These are phyloP conservation scores for Saprolegnia diclina DNA, from an alignment of 352 stramenopile species.

Conservation along the genomic window DNA sequence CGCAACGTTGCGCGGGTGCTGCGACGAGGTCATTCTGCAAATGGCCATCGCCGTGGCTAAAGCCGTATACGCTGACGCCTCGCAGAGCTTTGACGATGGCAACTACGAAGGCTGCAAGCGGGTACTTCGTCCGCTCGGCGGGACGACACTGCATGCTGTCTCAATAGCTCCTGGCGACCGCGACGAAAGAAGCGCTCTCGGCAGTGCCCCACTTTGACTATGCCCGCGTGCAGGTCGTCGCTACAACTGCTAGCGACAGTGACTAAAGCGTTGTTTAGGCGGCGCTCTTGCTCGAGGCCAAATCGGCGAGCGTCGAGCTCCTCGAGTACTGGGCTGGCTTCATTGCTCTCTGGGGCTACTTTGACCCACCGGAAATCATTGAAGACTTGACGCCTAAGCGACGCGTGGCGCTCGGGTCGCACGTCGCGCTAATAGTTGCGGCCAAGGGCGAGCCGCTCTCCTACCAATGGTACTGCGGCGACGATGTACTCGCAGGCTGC, in stretches of 20 bases:
- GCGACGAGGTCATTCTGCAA: slow-evolving; percentile 46
- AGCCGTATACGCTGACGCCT: slow-evolving; percentile 28
- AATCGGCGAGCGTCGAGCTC: slow-evolving; percentile 29
- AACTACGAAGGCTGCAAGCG: slow-evolving; percentile 52
- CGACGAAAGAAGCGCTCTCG: slow-evolving; percentile 41
- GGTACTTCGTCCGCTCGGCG: slow-evolving; percentile 30
- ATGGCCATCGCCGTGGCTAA: slow-evolving; percentile 48
- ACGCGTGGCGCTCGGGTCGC: slow-evolving; percentile 42
- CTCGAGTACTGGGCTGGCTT: slow-evolving; percentile 42
- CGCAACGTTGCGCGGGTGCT: slow-evolving; percentile 38
- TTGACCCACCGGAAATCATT: slow-evolving; percentile 40
- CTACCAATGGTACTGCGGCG: slow-evolving; percentile 60
- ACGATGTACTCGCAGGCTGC: slow-evolving; percentile 33
- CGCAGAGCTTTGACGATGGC: slow-evolving; percentile 33
- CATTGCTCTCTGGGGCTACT: slow-evolving; percentile 59
- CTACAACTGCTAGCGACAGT: slow-evolving; percentile 14
- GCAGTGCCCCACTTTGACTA: slow-evolving; percentile 62
- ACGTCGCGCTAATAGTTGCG: slow-evolving; percentile 40
- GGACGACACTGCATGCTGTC: neutral
- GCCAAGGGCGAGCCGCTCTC: slow-evolving; percentile 58
- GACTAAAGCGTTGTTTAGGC: neutral
- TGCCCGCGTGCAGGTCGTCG: slow-evolving; percentile 30
- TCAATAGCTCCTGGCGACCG: neutral
- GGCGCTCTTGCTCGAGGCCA: slow-evolving; percentile 3
- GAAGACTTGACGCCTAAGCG: slow-evolving; percentile 39